Percentiles rank a stretch among this genome's conserved stretches.
Evolutionary conservation across 2,329 filamentous ascomycete species (phyloP).

Genomic region (Pseudocercospora vitis): DNA sequence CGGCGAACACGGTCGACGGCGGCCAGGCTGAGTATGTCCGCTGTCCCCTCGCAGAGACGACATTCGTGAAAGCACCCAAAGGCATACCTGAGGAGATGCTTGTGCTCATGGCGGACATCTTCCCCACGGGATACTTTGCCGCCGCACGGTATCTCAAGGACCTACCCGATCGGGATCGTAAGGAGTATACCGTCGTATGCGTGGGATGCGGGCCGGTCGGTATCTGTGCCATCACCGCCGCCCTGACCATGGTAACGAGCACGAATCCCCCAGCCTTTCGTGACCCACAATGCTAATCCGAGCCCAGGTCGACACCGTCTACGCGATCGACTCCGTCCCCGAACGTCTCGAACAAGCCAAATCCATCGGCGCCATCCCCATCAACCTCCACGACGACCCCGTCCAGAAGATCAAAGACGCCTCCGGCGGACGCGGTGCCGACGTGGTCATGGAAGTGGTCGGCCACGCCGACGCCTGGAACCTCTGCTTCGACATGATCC

Average conservation of each 20-base stretch:
- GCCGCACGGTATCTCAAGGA: slow-evolving; percentile 73
- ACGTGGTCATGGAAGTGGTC: slow-evolving; percentile 68
- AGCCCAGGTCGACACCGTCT: slow-evolving; percentile 31
- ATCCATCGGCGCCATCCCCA: slow-evolving; percentile 74
- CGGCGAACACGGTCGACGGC: slow-evolving; percentile 37
- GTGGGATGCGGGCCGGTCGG: slow-evolving; percentile 81
- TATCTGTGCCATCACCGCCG: slow-evolving; percentile 63
- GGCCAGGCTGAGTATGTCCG: slow-evolving; percentile 54
- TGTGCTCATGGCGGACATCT: slow-evolving; percentile 87
- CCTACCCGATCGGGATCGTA: slow-evolving; percentile 57
- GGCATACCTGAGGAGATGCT: slow-evolving; percentile 72
- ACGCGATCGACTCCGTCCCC: slow-evolving; percentile 57
- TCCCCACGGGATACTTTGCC: slow-evolving; percentile 80
- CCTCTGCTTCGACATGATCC: slow-evolving; percentile 50
- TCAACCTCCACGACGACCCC: slow-evolving; percentile 62
- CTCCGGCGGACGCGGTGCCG: slow-evolving; percentile 78
- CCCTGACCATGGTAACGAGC: slow-evolving; percentile 33
- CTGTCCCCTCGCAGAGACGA: slow-evolving; percentile 77
- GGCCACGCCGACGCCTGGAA: slow-evolving; percentile 50
- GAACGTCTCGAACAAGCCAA: slow-evolving; percentile 71
- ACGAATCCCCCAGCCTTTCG: neutral
- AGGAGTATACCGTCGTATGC: slow-evolving; percentile 70
- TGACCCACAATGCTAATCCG: neutral
- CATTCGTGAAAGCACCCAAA: slow-evolving; percentile 70
- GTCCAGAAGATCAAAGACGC: slow-evolving; percentile 70